A percentile compares a stretch with the other conserved stretches of the same genome.
phyloP scores from a whole-genome alignment of 352 stramenopile species.

The Phytophthora melonis region DNA sequence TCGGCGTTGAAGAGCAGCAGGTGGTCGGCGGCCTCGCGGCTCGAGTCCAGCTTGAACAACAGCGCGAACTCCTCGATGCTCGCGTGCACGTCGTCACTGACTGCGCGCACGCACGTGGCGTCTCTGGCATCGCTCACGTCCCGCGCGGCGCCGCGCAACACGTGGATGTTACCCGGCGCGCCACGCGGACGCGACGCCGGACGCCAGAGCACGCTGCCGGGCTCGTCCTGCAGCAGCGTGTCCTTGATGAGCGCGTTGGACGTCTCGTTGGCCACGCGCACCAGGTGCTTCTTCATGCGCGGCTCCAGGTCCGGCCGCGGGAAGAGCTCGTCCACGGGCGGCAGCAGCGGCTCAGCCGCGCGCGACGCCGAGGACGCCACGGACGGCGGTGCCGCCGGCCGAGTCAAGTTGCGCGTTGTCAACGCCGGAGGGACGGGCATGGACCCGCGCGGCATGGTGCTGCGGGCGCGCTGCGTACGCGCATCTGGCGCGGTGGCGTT shows the following conservation, averaged over 20 bases:
- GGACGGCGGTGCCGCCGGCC: conserved; percentile 20
- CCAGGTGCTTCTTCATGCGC: conserved; percentile 82
- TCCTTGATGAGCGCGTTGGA: conserved; percentile 82
- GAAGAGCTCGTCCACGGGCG: conserved; percentile 58
- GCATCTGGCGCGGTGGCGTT: conserved; percentile 13
- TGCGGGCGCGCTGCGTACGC: conserved; percentile 26
- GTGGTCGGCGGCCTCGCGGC: conserved; percentile 66
- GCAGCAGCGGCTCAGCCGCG: conserved; percentile 16
- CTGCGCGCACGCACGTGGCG: conserved; percentile 67
- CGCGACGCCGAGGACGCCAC: conserved; percentile 20
- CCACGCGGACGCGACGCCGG: conserved; percentile 40
- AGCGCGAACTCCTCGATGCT: conserved; percentile 88
- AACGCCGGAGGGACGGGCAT: conserved; percentile 31
- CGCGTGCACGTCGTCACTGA: conserved; percentile 73
- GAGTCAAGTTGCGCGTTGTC: conserved; percentile 35
- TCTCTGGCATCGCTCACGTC: conserved; percentile 50
- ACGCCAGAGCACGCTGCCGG: conserved; percentile 65
- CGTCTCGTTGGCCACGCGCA: conserved; percentile 84
- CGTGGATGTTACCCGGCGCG: conserved; percentile 55
- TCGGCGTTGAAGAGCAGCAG: conserved; percentile 83
- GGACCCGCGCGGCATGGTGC: conserved; percentile 25
- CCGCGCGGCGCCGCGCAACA: conserved; percentile 58
- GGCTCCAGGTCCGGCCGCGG: conserved; percentile 67
- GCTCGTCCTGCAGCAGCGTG: conserved; percentile 61
- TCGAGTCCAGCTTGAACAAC: conserved; percentile 85